Percentiles rank a stretch among this genome's conserved stretches.
Evolutionary conservation across 306 rosid species (phyloP).

Genomic region (Calophaca sinica): DNA sequence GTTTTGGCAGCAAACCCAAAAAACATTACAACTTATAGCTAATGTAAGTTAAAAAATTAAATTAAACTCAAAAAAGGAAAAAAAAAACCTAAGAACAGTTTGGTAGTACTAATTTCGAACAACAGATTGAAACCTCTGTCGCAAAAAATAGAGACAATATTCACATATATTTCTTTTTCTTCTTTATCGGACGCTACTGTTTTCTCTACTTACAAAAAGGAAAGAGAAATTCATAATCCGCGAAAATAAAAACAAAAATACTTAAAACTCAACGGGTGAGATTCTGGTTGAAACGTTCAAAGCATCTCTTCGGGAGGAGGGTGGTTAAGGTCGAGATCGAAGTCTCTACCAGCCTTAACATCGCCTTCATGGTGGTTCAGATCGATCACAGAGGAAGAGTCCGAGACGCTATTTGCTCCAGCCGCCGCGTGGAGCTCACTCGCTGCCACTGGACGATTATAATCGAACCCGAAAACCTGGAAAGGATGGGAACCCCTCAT

Average conservation of each 20-base stretch:
- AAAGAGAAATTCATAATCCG: constrained; percentile 43
- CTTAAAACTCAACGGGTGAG: neutral
- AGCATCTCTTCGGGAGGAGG: constrained; percentile 60
- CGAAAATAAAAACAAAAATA: neutral
- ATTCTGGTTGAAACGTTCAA: constrained; percentile 6
- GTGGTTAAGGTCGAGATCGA: constrained; percentile 65
- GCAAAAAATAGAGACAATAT: constrained; percentile 61
- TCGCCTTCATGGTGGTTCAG: constrained; percentile 49
- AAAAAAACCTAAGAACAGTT: constrained; percentile 28
- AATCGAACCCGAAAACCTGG: constrained; percentile 44
- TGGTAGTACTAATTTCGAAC: constrained; percentile 28
- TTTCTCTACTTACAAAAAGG: constrained; percentile 43
- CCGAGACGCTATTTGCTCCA: constrained; percentile 63
- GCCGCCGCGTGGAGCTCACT: constrained; percentile 43
- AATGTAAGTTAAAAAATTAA: neutral
- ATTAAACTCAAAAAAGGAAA: neutral
- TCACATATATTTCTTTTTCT: constrained; percentile 40
- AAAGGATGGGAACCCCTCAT: constrained; percentile 41
- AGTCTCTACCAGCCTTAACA: constrained; percentile 18
- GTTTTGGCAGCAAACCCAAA: neutral
- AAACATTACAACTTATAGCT: no score
- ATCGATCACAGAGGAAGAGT: constrained; percentile 75
- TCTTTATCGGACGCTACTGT: constrained; percentile 1
- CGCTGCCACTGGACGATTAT: neutral
- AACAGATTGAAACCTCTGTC: constrained; percentile 56